phyloP scores from a whole-genome alignment of 768 basidiomycete genomes.

The Lepiota venenata region DNA sequence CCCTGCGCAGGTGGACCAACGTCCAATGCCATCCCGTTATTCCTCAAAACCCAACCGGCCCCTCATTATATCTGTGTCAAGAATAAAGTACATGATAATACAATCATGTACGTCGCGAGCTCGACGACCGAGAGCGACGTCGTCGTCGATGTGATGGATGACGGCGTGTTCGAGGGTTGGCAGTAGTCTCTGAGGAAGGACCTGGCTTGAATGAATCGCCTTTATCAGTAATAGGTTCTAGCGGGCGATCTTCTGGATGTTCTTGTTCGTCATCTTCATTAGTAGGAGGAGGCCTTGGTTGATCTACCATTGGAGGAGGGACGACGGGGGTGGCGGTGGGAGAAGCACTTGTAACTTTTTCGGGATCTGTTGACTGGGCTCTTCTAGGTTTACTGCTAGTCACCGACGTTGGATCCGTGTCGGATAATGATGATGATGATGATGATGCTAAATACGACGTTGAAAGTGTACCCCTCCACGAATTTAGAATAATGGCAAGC shows the following conservation, averaged over 20 bases:
- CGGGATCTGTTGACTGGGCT: background rate
- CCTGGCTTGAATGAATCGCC: background rate
- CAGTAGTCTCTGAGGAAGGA: background rate
- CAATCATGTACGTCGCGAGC: background rate
- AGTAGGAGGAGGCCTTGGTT: too few relatives aligned
- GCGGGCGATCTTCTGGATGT: too few relatives aligned
- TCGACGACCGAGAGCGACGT: background rate
- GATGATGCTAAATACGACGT: background rate
- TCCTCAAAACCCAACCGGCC: too few relatives aligned
- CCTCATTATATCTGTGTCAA: too few relatives aligned
- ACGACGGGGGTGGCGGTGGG: background rate
- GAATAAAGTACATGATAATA: too few relatives aligned
- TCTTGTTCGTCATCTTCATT: too few relatives aligned
- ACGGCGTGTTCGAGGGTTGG: background rate
- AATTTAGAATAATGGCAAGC: slow-evolving; percentile 14
- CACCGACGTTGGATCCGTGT: background rate
- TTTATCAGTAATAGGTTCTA: too few relatives aligned
- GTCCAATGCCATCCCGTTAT: too few relatives aligned
- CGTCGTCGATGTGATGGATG: background rate
- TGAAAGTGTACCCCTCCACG: background rate
- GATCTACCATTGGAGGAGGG: background rate
- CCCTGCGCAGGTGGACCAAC: too few relatives aligned
- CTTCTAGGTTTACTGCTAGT: too few relatives aligned
- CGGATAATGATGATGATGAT: background rate
- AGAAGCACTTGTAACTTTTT: background rate